These are phyloP conservation scores for Waltergamsia citrina DNA, from an alignment of 2,329 filamentous ascomycete species.

Conservation along the genomic window DNA sequence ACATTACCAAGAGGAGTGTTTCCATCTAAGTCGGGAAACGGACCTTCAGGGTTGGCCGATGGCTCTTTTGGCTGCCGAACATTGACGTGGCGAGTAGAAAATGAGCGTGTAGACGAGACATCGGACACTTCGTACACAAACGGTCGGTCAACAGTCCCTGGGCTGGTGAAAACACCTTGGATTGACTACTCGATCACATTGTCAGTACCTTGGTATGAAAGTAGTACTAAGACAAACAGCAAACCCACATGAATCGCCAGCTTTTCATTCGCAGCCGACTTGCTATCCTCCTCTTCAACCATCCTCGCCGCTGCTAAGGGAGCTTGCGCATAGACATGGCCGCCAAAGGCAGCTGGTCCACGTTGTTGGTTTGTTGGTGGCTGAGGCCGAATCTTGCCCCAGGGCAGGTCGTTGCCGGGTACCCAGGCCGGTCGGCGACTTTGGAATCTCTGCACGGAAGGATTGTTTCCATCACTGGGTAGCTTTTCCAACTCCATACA, in stretches of 20 bases:
- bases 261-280: conserved; percentile 5
- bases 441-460: conserved; percentile 14
- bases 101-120: conserved; percentile 34
- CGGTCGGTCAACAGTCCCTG: conserved; percentile 36
- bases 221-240: too few species aligned
- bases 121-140: conserved; percentile 41
- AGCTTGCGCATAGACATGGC: conserved; percentile 26
- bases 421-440: conserved; percentile 22
- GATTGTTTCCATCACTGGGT: neutral
- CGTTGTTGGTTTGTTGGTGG: conserved; percentile 3
- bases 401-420: conserved; percentile 19
- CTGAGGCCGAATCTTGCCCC: conserved; percentile 10
- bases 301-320: conserved; percentile 23
- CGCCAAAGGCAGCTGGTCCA: conserved; percentile 22
- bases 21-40: conserved; percentile 29
- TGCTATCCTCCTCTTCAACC: conserved; percentile 19
- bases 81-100: conserved; percentile 38
- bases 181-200: conserved; percentile 37
- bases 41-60: conserved; percentile 22
- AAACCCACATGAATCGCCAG: conserved; percentile 28
- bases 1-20: conserved; percentile 26
- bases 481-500: conserved; percentile 4
- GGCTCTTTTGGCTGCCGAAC: conserved; percentile 34
- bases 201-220: neutral
- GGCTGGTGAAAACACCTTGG: conserved; percentile 44